phyloP scores from a whole-genome alignment of 2,329 filamentous ascomycete genomes.

The Diaporthe destruens region DNA sequence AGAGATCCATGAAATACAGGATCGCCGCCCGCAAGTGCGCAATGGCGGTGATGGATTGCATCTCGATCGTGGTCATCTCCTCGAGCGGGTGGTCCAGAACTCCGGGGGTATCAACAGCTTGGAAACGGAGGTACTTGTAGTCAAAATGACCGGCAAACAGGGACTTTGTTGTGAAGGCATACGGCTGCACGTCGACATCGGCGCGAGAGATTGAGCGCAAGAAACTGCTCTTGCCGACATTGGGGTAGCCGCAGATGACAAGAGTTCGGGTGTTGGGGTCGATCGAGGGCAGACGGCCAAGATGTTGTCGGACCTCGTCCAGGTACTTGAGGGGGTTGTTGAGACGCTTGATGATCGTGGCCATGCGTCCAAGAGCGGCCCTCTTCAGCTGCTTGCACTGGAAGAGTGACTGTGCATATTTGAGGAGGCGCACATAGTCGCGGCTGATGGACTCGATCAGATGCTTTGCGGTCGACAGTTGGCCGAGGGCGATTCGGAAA shows the following conservation, averaged over 20 bases:
- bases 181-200: slow-evolving; percentile 97
- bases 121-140: slow-evolving; percentile 91
- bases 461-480: slow-evolving; percentile 95
- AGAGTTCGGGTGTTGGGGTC: slow-evolving; percentile 97
- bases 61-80: slow-evolving; percentile 99
- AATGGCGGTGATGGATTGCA: slow-evolving; percentile 98
- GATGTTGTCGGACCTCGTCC: slow-evolving; percentile 95
- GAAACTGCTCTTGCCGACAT: slow-evolving; percentile 98
- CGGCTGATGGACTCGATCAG: slow-evolving; percentile 95
- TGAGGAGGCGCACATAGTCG: slow-evolving; percentile 93
- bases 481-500: slow-evolving; percentile 95
- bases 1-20: slow-evolving; percentile 98
- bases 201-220: slow-evolving; percentile 91
- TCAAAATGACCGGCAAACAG: slow-evolving; percentile 98
- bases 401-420: slow-evolving; percentile 94
- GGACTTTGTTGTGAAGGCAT: slow-evolving; percentile 98
- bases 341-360: slow-evolving; percentile 92
- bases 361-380: slow-evolving; percentile 96
- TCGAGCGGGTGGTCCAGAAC: slow-evolving; percentile 97
- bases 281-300: slow-evolving; percentile 97
- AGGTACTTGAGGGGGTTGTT: slow-evolving; percentile 96
- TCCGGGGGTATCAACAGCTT: slow-evolving; percentile 90
- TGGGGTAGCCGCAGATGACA: slow-evolving; percentile 96
- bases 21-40: slow-evolving; percentile 96
- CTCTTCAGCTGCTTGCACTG: slow-evolving; percentile 99